A percentile compares a stretch with the other conserved stretches of the same genome.
phyloP scores from a whole-genome alignment of 371 early-diverging fungal species.

The Saksenaea vasiformis region DNA sequence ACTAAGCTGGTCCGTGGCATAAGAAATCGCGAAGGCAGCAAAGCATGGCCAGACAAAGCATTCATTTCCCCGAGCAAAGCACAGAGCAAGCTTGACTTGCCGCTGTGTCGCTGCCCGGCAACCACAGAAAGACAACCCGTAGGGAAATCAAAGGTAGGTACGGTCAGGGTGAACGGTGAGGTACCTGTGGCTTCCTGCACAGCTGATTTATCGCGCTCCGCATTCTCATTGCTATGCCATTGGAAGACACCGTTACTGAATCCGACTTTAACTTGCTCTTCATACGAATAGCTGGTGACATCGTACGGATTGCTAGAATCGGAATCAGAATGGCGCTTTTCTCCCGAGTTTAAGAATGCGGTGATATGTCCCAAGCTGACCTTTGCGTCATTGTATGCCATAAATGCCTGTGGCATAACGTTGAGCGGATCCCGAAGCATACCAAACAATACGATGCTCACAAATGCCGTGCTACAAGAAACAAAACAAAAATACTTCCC shows the following conservation, averaged over 20 bases:
- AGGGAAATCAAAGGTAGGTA: slow-evolving; percentile 55
- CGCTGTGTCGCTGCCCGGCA: slow-evolving; percentile 63
- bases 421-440: slow-evolving; percentile 65
- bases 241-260: slow-evolving; percentile 26
- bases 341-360: slow-evolving; percentile 46
- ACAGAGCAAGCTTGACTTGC: slow-evolving; percentile 68
- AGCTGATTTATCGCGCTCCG: background rate
- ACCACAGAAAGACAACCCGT: slow-evolving; percentile 57
- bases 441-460: slow-evolving; percentile 65
- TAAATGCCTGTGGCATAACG: slow-evolving; percentile 62
- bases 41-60: slow-evolving; percentile 37
- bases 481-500: too few relatives aligned
- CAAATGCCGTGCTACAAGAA: slow-evolving; percentile 55
- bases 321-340: slow-evolving; percentile 13
- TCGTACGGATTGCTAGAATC: slow-evolving; percentile 9
- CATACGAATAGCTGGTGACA: slow-evolving; percentile 2
- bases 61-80: slow-evolving; percentile 72
- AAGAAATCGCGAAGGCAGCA: slow-evolving; percentile 42
- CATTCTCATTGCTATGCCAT: slow-evolving; percentile 19
- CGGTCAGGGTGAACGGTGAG: slow-evolving; percentile 12
- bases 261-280: slow-evolving; percentile 20
- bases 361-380: slow-evolving; percentile 58
- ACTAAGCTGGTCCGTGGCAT: slow-evolving; percentile 14
- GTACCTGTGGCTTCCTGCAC: background rate
- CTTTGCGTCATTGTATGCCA: slow-evolving; percentile 58